Evolutionary conservation across 148 eudicot species (phyloP), one percentile per base, ranked within the genome.

Genomic region (Vaccinium corymbosum): DNA sequence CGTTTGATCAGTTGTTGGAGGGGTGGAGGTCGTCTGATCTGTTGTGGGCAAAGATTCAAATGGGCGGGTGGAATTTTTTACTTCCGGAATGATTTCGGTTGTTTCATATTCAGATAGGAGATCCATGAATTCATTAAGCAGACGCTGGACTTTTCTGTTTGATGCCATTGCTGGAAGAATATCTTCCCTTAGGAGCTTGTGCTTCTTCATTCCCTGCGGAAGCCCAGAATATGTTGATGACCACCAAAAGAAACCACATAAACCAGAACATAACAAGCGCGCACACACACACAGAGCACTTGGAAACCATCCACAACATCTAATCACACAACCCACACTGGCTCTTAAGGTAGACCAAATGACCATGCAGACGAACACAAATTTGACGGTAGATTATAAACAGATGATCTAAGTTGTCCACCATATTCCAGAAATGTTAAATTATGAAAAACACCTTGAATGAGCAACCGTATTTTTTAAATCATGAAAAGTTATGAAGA

Each of bases 151-250:
- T 91, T 97, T 97, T 80, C 97, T 84, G 83, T 97, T 97, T 74
- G 99, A 94, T 22, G 99, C 99, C 91, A 93, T 88, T 76, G 99
- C 95, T 20, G 98, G 99, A 84, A 97, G 96, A 83, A 97, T 92
- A 84, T 97, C 99, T 86, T 97, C 99, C 49, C 93, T 94, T 57
- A 97, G 90, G 52, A 97, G 94, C 87, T 90, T 93, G 89, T 94
- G 99, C 89, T 97, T 97, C 62, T 90, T 90, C 95, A 97, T 87
- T 82, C 98, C 98, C 99, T 96, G 92, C 82, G 75, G 62, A 73
- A 16, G 80, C 56, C 59, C 64, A 82, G n/a, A 77, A 48, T 82
- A 48, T 82, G 56, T 66, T n/a, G 3, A 16, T 55, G 64, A 82
- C 27, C 79, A 50, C 38, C 49, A 2, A 17, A 32, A 8, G 56